phyloP scores from a whole-genome alignment of 495 filamentous ascomycete species.

The Hypoxylon lenormandii region DNA sequence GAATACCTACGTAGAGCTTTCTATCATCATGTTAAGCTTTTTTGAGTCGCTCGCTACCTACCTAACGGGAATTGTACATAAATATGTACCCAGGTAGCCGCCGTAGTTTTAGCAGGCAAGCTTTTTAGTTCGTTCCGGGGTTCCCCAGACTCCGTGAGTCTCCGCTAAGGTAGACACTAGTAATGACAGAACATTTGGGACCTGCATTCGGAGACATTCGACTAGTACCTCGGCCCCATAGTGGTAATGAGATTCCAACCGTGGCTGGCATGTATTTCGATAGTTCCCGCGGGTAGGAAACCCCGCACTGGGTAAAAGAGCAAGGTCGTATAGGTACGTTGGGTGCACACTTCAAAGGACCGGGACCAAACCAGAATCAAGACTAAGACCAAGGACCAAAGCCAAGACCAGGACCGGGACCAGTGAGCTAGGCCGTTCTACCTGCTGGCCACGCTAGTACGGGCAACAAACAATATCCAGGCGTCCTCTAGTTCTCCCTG shows the following conservation, averaged over 20 bases:
- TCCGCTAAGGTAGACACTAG: constrained; percentile 29
- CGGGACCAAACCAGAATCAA: no score
- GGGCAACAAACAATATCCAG: no score
- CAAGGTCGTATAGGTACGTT: no score
- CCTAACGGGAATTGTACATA: neutral
- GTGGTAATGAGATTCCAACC: constrained; percentile 25
- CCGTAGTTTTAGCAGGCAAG: no score
- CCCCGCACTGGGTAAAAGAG: constrained; percentile 28
- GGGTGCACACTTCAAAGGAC: constrained; percentile 4
- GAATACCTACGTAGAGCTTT: no score
- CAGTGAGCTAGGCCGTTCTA: constrained; percentile 13
- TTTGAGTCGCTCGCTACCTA: no score
- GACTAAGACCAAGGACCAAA: neutral
- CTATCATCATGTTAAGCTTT: no score
- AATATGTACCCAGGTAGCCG: neutral
- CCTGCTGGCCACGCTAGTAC: neutral
- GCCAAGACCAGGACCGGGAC: no score
- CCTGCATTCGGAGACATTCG: constrained; percentile 35
- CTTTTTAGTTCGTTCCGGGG: constrained; percentile 1
- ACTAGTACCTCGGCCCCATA: constrained; percentile 27
- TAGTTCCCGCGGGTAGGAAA: constrained; percentile 35
- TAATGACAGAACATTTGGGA: constrained; percentile 28
- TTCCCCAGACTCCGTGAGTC: constrained; percentile 22
- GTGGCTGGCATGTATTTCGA: constrained; percentile 11
- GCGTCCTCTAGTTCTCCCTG: no score